Percentiles rank a stretch among this genome's conserved stretches.
These are phyloP conservation scores for Trichoderma breve DNA, from an alignment of 2,329 filamentous ascomycete species.

Conservation along the genomic window DNA sequence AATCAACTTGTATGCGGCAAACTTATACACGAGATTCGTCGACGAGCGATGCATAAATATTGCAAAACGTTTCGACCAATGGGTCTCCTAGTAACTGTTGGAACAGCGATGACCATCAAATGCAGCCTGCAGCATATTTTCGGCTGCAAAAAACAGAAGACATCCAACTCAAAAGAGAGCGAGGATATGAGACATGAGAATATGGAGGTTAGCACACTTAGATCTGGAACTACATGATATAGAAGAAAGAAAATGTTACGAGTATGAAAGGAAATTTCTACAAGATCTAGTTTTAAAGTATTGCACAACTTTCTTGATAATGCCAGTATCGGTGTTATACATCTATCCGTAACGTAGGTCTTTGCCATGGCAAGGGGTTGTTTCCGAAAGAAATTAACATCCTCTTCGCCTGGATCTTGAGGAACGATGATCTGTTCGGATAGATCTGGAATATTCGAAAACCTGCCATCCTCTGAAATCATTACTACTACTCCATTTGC, in stretches of 20 bases:
- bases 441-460: no score
- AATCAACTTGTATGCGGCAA: conserved; percentile 8
- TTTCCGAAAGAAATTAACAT: not conserved
- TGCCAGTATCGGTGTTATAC: not conserved
- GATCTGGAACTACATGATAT: no score
- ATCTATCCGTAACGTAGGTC: not conserved
- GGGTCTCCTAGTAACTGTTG: not conserved
- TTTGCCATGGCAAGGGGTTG: not conserved
- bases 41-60: conserved; percentile 14
- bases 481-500: no score
- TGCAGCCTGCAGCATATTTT: no score
- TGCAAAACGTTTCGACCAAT: conserved; percentile 8
- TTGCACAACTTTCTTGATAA: not conserved
- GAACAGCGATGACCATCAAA: not conserved
- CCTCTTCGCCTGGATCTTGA: not conserved
- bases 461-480: no score
- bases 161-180: no score
- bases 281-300: not conserved
- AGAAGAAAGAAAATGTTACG: not conserved
- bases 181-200: no score
- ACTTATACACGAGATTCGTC: conserved; percentile 4
- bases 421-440: no score
- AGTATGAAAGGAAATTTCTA: not conserved
- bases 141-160: no score
- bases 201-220: no score